phyloP scores from a whole-genome alignment of 1,139 yeast genomes.

The Saccharomyces hybrid region DNA sequence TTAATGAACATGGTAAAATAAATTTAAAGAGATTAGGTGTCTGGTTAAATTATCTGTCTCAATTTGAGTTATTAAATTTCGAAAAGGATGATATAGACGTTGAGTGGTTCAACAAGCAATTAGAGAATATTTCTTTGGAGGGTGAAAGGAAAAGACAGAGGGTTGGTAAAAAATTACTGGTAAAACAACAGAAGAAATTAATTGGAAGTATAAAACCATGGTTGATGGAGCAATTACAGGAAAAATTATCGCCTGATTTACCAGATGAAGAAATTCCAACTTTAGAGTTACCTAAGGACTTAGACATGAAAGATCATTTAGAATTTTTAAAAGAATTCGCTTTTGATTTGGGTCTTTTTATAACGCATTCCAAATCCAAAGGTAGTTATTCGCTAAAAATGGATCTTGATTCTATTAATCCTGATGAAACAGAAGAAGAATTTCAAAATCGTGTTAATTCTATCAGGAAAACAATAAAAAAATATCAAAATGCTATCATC shows the following conservation, averaged over 20 bases:
- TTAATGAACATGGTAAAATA: slow-evolving; percentile 76
- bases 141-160: slow-evolving; percentile 64
- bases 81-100: slow-evolving; percentile 73
- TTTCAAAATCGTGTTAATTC: slow-evolving; percentile 42
- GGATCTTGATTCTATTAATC: slow-evolving; percentile 69
- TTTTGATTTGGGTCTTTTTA: slow-evolving; percentile 55
- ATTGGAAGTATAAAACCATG: slow-evolving; percentile 57
- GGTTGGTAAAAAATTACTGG: slow-evolving; percentile 56
- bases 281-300: slow-evolving; percentile 37
- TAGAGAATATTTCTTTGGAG: slow-evolving; percentile 68
- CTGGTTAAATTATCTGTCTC: slow-evolving; percentile 65
- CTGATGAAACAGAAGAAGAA: slow-evolving; percentile 57
- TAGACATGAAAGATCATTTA: slow-evolving; percentile 43
- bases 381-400: slow-evolving; percentile 50
- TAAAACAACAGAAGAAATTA: slow-evolving; percentile 63
- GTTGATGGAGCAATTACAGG: slow-evolving; percentile 44
- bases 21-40: slow-evolving; percentile 61
- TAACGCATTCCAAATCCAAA: slow-evolving; percentile 52
- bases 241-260: slow-evolving; percentile 27
- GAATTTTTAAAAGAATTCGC: slow-evolving; percentile 58
- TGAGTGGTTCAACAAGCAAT: slow-evolving; percentile 83
- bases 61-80: slow-evolving; percentile 74
- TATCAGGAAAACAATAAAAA: slow-evolving; percentile 42
- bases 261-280: slow-evolving; percentile 45
- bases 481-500: slow-evolving; percentile 65